Conservation (phyloP, 2,329 filamentous ascomycete species). For the Nakataea oryzae region DNA sequence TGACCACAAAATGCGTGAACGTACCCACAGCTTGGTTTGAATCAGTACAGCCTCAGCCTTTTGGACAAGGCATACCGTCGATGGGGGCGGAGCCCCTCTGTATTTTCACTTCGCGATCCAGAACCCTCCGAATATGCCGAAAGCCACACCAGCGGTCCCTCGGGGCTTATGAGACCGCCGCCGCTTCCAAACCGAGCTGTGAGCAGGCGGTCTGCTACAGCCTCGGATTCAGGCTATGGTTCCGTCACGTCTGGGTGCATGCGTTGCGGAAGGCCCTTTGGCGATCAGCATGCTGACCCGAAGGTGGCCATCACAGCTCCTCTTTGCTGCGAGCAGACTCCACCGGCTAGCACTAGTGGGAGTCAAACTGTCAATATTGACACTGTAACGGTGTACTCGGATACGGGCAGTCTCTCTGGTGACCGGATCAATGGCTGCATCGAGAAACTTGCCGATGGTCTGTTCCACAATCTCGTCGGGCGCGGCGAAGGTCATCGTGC, state of each 20-base stretch:
- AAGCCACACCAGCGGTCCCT: no score
- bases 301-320: no score
- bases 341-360: not conserved
- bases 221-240: not conserved
- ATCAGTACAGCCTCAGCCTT: no score
- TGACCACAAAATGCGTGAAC: no score
- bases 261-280: not conserved
- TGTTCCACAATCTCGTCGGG: not conserved
- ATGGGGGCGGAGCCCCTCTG: no score
- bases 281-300: not conserved
- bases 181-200: not conserved
- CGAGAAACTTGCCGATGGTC: not conserved
- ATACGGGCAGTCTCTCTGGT: not conserved
- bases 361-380: not conserved
- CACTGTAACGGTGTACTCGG: not conserved
- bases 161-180: not conserved
- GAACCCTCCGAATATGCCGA: no score
- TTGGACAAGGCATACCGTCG: no score
- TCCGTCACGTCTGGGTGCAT: not conserved
- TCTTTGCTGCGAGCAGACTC: not conserved
- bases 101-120: no score
- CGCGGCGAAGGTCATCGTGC: not conserved
- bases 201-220: not conserved
- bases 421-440: not conserved
- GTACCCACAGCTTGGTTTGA: no score